Percentiles rank a stretch among this genome's conserved stretches.
Conservation (phyloP, 2,329 filamentous ascomycete genomes). For the Fusarium compactum region DNA sequence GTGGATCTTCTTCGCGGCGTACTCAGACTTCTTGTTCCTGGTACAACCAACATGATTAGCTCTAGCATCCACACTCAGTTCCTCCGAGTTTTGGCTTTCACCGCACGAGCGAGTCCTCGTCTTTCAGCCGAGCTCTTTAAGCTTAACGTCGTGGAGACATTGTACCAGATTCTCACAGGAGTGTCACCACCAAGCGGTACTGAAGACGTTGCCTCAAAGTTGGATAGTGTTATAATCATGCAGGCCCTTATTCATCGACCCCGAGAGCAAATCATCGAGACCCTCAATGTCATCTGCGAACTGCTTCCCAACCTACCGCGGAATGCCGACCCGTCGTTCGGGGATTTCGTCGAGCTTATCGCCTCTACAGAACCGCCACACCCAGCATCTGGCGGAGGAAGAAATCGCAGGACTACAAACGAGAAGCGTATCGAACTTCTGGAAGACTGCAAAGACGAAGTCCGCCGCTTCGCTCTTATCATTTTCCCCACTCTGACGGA, state of each 20-base stretch:
- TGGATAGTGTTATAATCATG: conserved; percentile 98
- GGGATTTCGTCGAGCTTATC: conserved; percentile 60
- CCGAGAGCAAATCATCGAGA: conserved; percentile 95
- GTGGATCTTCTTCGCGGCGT: conserved; percentile 87
- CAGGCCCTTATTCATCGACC: conserved; percentile 96
- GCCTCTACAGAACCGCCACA: conserved; percentile 56
- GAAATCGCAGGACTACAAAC: conserved; percentile 65
- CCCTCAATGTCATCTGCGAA: conserved; percentile 96
- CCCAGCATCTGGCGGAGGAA: conserved; percentile 51
- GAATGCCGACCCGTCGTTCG: conserved; percentile 58
- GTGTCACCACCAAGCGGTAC: conserved; percentile 88
- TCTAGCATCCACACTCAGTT: conserved; percentile 97
- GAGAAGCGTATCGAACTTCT: conserved; percentile 87
- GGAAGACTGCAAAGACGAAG: conserved; percentile 83
- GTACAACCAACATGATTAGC: conserved; percentile 94
- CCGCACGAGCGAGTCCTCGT: conserved; percentile 86
- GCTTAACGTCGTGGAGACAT: conserved; percentile 95
- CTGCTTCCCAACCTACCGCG: conserved; percentile 81
- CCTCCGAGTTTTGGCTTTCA: conserved; percentile 89
- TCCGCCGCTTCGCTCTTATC: conserved; percentile 92
- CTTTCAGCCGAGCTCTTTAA: conserved; percentile 92
- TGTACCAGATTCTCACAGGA: conserved; percentile 97
- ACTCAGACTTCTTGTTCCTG: conserved; percentile 87
- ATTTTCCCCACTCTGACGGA: conserved; percentile 95
- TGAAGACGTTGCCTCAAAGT: conserved; percentile 83